Evolutionary conservation across 163 green algal species (phyloP).

Genomic region (Volvox carteri): DNA sequence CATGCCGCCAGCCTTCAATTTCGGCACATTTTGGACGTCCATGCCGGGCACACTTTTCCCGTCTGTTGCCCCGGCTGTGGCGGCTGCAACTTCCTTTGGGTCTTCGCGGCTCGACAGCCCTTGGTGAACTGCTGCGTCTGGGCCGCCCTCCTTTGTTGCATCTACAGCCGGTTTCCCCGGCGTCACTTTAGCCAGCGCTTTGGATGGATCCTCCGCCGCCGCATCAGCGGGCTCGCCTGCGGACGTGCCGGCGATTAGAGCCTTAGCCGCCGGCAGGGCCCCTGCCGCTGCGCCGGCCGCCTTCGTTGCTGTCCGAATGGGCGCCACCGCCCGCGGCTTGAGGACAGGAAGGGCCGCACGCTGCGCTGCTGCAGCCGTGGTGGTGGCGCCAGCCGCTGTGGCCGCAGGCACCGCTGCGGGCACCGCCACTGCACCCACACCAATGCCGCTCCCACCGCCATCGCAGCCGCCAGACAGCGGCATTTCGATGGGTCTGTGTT

Average conservation of each 20-base stretch:
- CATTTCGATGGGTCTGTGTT: not conserved
- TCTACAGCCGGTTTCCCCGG: no score
- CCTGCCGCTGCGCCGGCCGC: not conserved
- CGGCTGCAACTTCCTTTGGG: no score
- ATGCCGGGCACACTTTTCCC: no score
- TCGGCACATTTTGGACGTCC: no score
- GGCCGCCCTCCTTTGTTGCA: no score
- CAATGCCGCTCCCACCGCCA: not conserved
- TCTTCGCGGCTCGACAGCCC: no score
- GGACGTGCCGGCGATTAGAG: not conserved
- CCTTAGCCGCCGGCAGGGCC: no score
- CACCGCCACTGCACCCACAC: not conserved
- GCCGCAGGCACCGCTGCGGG: not conserved
- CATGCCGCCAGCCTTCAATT: no score
- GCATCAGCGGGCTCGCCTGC: not conserved
- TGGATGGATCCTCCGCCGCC: not conserved
- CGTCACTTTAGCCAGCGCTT: not conserved
- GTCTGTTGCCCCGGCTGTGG: no score
- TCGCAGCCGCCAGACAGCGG: not conserved
- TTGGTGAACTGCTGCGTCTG: no score
- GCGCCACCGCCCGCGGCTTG: constrained; percentile 26
- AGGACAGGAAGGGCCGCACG: not conserved
- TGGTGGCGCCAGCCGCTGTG: not conserved
- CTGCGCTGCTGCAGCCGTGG: not conserved
- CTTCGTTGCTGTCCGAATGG: not conserved